Base-by-base conservation (phyloP, 495 filamentous ascomycete genomes). In the Neurospora discreta region DNA sequence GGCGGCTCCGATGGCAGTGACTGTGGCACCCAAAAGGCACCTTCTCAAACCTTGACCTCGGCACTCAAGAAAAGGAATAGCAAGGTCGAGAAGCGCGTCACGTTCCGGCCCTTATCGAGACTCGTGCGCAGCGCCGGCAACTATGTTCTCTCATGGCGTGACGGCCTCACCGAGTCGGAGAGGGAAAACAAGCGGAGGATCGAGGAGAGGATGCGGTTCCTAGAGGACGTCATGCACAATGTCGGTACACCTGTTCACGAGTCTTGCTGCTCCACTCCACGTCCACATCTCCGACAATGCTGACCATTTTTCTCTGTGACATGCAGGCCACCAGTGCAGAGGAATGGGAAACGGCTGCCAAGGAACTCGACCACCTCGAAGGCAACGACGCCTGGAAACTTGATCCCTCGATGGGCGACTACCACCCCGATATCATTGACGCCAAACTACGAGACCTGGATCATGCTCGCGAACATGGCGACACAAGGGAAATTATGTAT, bases 381-480 rank as follows among this genome's bases (percentile, higher is more conserved):
- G 89, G 90, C 42, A 92, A 94, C 76, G 90, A 93, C 74, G 80
- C 82, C 9, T 98, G 94, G 94, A 98, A 97, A 77, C 76, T 80
- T 2, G 85, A 89, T n/a, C 77, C 71, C 9, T 77, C 73, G 18
- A 80, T 73, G 4, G 76, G 85, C 38, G 91, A 95, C 75, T 96
- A 95, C 81, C 83, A 93, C 77, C 86, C 88, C 8, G 79, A 79
- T 0, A 82, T 96, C 16, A 88, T 98, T 43, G 83, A 87, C 70
- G 82, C 86, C 41, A 89, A 92, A 39, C 82, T 97, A 41, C 82
- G 84, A 71, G 88, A 93, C 73, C 84, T 98, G 68, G 89, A 96
- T 69, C 86, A 91, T 26, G 94, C 93, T 42, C 88, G 92, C 18
- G 84, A 85, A 33, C 90, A 84, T 76, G 89, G 89, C 74, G 93